These are phyloP conservation scores for Ustilago vetiveriae DNA, from an alignment of 1,284 basidiomycete species.

Conservation along the genomic window DNA sequence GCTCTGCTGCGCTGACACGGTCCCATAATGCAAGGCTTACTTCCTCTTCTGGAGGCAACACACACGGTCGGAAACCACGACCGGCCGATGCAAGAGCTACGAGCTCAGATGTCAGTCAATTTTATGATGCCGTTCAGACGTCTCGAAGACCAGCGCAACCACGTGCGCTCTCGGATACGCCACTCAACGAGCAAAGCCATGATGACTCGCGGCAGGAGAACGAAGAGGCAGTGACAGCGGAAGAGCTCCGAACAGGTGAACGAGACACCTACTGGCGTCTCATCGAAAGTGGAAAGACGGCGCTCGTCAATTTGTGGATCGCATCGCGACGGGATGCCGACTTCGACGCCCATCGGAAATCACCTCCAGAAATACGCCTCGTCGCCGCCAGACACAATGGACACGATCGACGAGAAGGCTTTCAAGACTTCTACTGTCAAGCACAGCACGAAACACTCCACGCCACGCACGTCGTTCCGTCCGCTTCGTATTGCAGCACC, in stretches of 20 bases:
- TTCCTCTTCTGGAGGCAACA: no score
- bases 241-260: constrained; percentile 21
- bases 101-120: constrained; percentile 6
- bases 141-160: constrained; percentile 6
- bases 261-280: constrained; percentile 30
- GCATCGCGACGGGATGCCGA: neutral
- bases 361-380: constrained; percentile 26
- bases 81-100: constrained; percentile 12
- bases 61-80: neutral
- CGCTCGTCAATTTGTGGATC: constrained; percentile 23
- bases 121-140: neutral
- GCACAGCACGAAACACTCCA: constrained; percentile 14
- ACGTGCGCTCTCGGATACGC: no score
- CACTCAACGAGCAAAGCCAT: neutral
- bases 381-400: constrained; percentile 31
- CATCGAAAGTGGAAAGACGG: constrained; percentile 23
- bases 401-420: constrained; percentile 39
- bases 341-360: neutral
- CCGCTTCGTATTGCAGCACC: neutral
- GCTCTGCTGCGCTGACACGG: neutral
- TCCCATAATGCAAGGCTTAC: neutral
- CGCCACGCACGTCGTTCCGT: no score
- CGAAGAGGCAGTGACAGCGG: constrained; percentile 1
- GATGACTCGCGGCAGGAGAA: neutral
- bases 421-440: constrained; percentile 42